Percentiles rank a stretch among this genome's conserved stretches.
Evolutionary conservation across 768 basidiomycete species (phyloP).

Genomic region (Leucogyrophana mollusca): DNA sequence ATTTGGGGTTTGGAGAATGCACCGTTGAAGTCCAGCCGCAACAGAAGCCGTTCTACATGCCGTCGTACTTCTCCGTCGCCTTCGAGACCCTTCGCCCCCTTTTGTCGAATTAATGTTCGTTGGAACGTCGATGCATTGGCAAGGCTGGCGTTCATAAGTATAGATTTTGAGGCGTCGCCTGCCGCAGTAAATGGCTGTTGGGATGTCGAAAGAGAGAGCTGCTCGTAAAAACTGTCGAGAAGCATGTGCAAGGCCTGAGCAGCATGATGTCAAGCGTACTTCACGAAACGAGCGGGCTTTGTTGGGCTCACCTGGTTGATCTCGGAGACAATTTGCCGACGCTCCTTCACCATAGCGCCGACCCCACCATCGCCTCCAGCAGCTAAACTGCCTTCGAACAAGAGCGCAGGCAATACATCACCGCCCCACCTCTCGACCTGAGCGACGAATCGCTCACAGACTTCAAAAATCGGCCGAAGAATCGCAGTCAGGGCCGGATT

Average conservation of each 20-base stretch:
- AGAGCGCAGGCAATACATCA: constrained; percentile 79
- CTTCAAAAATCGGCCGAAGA: constrained; percentile 72
- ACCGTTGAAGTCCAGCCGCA: constrained; percentile 85
- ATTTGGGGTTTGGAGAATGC: constrained; percentile 58
- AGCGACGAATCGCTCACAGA: constrained; percentile 85
- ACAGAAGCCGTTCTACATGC: constrained; percentile 78
- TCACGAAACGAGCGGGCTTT: neutral
- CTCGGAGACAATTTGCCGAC: constrained; percentile 65
- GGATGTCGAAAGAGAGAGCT: constrained; percentile 72
- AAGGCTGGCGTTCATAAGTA: constrained; percentile 56
- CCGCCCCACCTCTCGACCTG: constrained; percentile 92
- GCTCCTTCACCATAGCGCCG: constrained; percentile 71
- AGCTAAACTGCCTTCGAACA: constrained; percentile 77
- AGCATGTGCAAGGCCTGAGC: constrained; percentile 63
- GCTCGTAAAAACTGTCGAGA: constrained; percentile 77
- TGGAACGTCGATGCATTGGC: constrained; percentile 44
- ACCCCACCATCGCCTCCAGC: constrained; percentile 53
- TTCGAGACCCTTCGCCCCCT: constrained; percentile 50
- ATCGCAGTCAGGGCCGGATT: constrained; percentile 60
- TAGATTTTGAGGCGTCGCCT: constrained; percentile 72
- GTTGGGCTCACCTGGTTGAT: constrained; percentile 65
- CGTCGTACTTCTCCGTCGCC: constrained; percentile 69
- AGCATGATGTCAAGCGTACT: neutral
- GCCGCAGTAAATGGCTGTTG: constrained; percentile 65
- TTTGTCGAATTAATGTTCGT: constrained; percentile 51